phyloP scores from a whole-genome alignment of 1,284 basidiomycete species.

The Tilletia indica region DNA sequence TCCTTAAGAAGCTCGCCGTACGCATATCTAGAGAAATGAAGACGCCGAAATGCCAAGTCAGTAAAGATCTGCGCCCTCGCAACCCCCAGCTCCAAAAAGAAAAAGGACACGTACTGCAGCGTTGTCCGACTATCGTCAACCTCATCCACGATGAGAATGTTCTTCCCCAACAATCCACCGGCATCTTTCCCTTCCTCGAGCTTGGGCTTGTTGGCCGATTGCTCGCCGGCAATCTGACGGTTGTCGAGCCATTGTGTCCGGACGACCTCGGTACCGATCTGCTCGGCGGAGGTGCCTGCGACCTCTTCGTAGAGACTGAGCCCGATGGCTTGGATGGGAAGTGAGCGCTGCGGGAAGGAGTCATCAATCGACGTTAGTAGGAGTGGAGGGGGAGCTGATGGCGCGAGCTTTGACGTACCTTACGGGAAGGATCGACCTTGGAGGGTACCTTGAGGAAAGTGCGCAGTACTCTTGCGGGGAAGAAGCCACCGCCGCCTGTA shows the following conservation, averaged over 20 bases:
- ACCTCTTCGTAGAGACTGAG: conserved; percentile 55
- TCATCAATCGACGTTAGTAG: not conserved
- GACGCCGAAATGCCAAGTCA: too few species aligned
- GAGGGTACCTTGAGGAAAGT: conserved; percentile 53
- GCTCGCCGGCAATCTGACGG: conserved; percentile 22
- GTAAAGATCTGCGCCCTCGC: not conserved
- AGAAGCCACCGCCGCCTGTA: conserved; percentile 48
- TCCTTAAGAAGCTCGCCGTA: conserved; percentile 54
- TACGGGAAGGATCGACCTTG: conserved; percentile 30
- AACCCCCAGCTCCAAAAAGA: too few species aligned
- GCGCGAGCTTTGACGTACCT: not conserved
- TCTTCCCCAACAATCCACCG: conserved; percentile 54
- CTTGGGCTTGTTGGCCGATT: conserved; percentile 25
- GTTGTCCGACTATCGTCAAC: conserved; percentile 55
- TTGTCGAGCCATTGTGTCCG: conserved; percentile 55
- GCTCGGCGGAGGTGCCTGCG: conserved; percentile 41
- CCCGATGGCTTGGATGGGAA: conserved; percentile 55
- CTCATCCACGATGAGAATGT: conserved; percentile 55
- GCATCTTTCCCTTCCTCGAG: conserved; percentile 45
- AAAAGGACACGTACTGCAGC: conserved; percentile 33
- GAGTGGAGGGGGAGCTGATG: too few species aligned
- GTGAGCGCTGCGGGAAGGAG: conserved; percentile 35
- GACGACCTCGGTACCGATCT: conserved; percentile 52
- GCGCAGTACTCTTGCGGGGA: conserved; percentile 53
- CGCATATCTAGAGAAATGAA: conserved; percentile 34